Conservation (phyloP, 2,329 filamentous ascomycete species). For the Cladosporium sp. region DNA sequence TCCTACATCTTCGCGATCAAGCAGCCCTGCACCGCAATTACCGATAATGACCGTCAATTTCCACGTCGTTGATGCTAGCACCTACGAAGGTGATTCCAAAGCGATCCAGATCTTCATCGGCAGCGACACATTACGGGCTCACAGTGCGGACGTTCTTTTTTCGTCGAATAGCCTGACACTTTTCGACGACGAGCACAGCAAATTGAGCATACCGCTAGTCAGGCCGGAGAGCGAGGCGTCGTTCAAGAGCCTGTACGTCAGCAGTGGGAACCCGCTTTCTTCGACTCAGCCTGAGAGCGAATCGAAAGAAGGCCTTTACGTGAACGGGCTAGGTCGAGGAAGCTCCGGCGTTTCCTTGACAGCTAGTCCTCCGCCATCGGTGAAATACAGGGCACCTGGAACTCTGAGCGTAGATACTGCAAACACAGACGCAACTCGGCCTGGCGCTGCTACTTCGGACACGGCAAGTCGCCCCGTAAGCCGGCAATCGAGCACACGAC, state of each 20-base stretch:
- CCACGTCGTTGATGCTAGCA: conserved; percentile 58
- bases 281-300: background rate
- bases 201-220: conserved; percentile 84
- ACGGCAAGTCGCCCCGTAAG: conserved; percentile 21
- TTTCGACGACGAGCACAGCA: conserved; percentile 79
- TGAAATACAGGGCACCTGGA: conserved; percentile 27
- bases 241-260: conserved; percentile 61
- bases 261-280: background rate
- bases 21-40: conserved; percentile 68
- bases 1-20: conserved; percentile 65
- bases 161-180: conserved; percentile 86
- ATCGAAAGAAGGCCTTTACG: conserved; percentile 19
- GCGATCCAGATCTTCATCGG: conserved; percentile 81
- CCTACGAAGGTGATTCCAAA: conserved; percentile 47
- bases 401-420: conserved; percentile 20
- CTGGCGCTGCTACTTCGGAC: conserved; percentile 21
- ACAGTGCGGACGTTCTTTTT: conserved; percentile 85
- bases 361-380: conserved; percentile 19
- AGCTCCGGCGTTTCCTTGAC: conserved; percentile 19
- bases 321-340: conserved; percentile 29
- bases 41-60: conserved; percentile 78
- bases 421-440: conserved; percentile 16
- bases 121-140: conserved; percentile 76
- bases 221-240: conserved; percentile 78
- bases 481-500: conserved; percentile 18